Evolutionary conservation across 495 filamentous ascomycete species (phyloP).

Genomic region (Letharia columbiana): DNA sequence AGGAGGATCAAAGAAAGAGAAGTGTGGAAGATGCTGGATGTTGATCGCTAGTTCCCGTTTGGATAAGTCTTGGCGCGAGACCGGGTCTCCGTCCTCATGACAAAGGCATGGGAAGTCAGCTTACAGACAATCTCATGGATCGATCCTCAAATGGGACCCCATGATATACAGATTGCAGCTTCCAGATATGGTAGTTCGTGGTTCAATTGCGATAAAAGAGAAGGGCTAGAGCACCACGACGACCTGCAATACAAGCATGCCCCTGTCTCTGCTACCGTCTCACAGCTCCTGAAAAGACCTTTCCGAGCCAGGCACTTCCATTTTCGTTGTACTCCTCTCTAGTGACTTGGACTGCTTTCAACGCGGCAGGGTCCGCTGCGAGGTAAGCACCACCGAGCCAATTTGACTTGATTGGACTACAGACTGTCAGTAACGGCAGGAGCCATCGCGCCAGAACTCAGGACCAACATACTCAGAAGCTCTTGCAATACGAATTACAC

Average conservation of each 20-base stretch:
- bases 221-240: neutral
- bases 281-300: constrained; percentile 52
- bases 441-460: neutral
- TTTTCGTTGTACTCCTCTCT: constrained; percentile 85
- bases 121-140: neutral
- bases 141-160: neutral
- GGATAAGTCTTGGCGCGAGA: neutral
- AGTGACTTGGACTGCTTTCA: constrained; percentile 61
- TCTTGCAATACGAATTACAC: constrained; percentile 60
- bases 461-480: constrained; percentile 49
- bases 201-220: too few species aligned
- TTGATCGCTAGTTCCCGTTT: constrained; percentile 8
- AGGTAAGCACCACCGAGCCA: constrained; percentile 78
- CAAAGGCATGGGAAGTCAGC: neutral
- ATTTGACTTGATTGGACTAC: constrained; percentile 63
- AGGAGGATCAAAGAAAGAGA: neutral
- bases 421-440: constrained; percentile 6
- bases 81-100: neutral
- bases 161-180: neutral
- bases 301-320: constrained; percentile 67
- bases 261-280: constrained; percentile 9
- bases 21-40: constrained; percentile 2
- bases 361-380: constrained; percentile 53
- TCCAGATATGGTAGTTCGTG: neutral
- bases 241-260: neutral